Evolutionary conservation across 2,329 filamentous ascomycete species (phyloP), one percentile per base, ranked within the genome.

Genomic region (Eurotiales sp.): DNA sequence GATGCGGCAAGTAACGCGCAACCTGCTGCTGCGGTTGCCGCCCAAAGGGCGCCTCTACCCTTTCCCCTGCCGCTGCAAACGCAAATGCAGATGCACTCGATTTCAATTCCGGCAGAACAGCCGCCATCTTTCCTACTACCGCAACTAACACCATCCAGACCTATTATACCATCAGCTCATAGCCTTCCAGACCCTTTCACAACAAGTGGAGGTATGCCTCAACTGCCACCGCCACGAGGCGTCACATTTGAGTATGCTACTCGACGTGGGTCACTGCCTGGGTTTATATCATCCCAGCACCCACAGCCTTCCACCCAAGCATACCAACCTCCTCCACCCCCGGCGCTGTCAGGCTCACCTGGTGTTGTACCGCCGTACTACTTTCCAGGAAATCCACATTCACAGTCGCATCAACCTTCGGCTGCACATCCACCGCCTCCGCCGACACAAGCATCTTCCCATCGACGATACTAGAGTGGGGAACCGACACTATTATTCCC

Each of bases 161-260:
- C 66, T 14, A 55, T 71, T 17, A 62, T 71, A 11, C 69, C 69
- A 23, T 65, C 67, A 3, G 58, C 65, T 29, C 61, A 59, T 40
- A 61, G 63, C 44, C 57, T 71, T 22, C 70, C 70, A 10, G 67
- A 71, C 49, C 66, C 67, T 12, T 72, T 72, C 52, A 59, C 64
- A 7, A 55, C 65, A 54, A 61, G 57, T 22, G 62, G 66, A 2
- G 54, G 55, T 7, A 64, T 64, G 15, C 69, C 65, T n/a, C 69
- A 70, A 47, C 66, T 72, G 8, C 70, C 70, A 12, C 68, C 69
- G 15, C 69, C 67, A 6, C 66, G 64, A n/a, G 66, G 68, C 11
- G 68, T 69, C 5, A 64, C 66, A 47, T 71, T 72, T 49, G 63
- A 17, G 60, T 67, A 43, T 42, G 40, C 21, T 63, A 62, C 12